Evolutionary conservation across 495 filamentous ascomycete species (phyloP), one percentile per base, ranked within the genome.

Genomic region (Astrocystis sublimbata): DNA sequence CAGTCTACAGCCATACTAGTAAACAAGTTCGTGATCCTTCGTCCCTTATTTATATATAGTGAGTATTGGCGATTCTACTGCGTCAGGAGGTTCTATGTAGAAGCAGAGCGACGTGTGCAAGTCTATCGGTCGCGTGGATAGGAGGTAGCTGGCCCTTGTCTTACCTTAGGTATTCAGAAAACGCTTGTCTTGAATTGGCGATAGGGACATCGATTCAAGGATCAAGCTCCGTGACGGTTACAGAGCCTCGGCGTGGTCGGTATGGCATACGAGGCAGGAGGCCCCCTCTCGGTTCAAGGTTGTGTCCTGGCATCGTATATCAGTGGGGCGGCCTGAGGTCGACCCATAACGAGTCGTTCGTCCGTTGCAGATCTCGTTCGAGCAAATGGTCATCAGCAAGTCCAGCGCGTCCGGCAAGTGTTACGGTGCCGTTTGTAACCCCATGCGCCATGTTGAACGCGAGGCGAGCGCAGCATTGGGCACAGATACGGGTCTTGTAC

Each of bases 361-460:
- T 33, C 43, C 46, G 49, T 36, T 30, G 58, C 36, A 19, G 58
- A 60, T 60, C 58, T 46, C 55, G n/a, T 52, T 8, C 35, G 26
- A 51, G 46, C 30, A 19, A 30, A 33, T 60, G 24, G 46, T 15
- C 46, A 17, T 30, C 21, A 17, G 46, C 30, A 7, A 13, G 5
- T n/a, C n/a, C n/a, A n/a, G n/a, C n/a, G n/a, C n/a, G n/a, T n/a
- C n/a, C n/a, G n/a, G n/a, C n/a, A n/a, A n/a, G n/a, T n/a, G n/a
- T n/a, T n/a, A n/a, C n/a, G n/a, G n/a, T n/a, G n/a, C n/a, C n/a
- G n/a, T n/a, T 7, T 42, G 45, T 60, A 36, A 50, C 42, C 54
- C 41, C 57, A 59, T 58, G 43, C 42, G 40, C 41, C 57, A 59
- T 58, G 43, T 41, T 46, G 28, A 59, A 40, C 52, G 23, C 36